phyloP scores from a whole-genome alignment of 2,329 filamentous ascomycete genomes.

The Elsinoe necatrix region DNA sequence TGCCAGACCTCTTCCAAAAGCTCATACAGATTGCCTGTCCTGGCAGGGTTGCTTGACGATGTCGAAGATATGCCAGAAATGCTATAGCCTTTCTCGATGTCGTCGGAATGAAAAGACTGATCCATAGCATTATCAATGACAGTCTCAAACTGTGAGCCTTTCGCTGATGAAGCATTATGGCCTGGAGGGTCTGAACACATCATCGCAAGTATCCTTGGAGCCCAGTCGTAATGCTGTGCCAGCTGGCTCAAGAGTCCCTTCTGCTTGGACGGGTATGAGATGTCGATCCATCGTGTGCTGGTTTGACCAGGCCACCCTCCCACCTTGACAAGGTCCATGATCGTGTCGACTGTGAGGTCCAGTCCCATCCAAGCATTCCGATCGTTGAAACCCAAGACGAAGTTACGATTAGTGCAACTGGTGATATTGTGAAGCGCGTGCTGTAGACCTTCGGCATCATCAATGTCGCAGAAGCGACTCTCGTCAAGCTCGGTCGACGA shows the following conservation, averaged over 20 bases:
- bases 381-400: conserved; percentile 57
- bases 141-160: background rate
- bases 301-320: conserved; percentile 39
- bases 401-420: conserved; percentile 44
- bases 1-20: conserved; percentile 66
- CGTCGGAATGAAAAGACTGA: conserved; percentile 5
- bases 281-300: conserved; percentile 65
- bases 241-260: conserved; percentile 48
- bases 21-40: conserved; percentile 42
- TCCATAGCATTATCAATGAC: background rate
- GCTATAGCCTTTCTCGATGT: conserved; percentile 29
- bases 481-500: conserved; percentile 19
- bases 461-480: conserved; percentile 45
- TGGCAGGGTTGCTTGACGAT: conserved; percentile 27
- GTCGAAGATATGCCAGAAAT: conserved; percentile 29
- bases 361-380: conserved; percentile 48
- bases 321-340: conserved; percentile 33
- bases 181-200: conserved; percentile 49
- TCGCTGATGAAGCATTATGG: conserved; percentile 18
- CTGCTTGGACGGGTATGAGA: conserved; percentile 60
- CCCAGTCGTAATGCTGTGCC: conserved; percentile 58
- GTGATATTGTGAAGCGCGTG: conserved; percentile 36
- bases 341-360: conserved; percentile 40
- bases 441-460: conserved; percentile 41
- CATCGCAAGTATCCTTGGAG: conserved; percentile 54